phyloP scores from a whole-genome alignment of 2,329 filamentous ascomycete species.

The Aureobasidium leucospermi region DNA sequence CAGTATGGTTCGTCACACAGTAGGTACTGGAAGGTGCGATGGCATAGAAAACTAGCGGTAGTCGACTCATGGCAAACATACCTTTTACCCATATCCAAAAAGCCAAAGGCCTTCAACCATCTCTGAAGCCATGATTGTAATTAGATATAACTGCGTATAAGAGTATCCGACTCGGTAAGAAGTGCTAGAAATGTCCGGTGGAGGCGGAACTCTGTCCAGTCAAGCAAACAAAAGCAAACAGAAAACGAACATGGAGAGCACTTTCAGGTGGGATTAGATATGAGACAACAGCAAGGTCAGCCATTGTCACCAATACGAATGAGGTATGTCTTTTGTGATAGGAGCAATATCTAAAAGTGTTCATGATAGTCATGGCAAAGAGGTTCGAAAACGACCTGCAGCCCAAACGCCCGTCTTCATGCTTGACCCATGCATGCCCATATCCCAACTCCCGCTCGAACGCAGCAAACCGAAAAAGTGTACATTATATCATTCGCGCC shows the following conservation, averaged over 20 bases:
- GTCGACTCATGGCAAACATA: not conserved
- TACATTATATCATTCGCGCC: conserved; percentile 32
- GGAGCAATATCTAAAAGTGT: too few species aligned
- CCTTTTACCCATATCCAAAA: conserved; percentile 81
- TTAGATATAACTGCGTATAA: not conserved
- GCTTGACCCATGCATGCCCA: not conserved
- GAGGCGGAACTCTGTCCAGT: not conserved
- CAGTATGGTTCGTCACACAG: too few species aligned
- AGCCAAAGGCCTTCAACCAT: conserved; percentile 66
- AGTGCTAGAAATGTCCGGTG: not conserved
- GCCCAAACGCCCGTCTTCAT: not conserved
- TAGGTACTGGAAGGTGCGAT: too few species aligned
- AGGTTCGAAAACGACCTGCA: not conserved
- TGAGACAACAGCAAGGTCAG: too few species aligned
- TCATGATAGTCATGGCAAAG: too few species aligned
- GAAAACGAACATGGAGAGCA: too few species aligned
- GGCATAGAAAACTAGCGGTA: too few species aligned
- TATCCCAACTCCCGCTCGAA: conserved; percentile 13
- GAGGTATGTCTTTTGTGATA: too few species aligned
- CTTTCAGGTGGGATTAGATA: too few species aligned
- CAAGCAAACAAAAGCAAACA: conserved; percentile 9
- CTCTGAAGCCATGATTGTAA: not conserved
- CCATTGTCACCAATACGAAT: too few species aligned
- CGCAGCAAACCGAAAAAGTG: conserved; percentile 9
- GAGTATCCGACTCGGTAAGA: too few species aligned